Base-by-base conservation (phyloP, 441 rosid species). In the Pelargonium cotyledonis region DNA sequence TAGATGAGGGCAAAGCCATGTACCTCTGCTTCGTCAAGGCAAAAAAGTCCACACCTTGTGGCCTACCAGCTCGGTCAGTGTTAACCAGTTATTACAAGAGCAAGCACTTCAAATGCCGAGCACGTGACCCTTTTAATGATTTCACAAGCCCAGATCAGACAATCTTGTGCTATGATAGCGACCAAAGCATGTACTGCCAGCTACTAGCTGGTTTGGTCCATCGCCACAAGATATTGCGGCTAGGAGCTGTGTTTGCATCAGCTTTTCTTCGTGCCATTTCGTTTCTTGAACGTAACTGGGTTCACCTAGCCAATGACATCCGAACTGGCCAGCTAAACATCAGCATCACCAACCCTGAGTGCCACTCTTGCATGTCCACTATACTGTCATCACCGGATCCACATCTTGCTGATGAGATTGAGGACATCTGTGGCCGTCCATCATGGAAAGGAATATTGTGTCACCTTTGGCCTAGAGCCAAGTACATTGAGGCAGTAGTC, bases 141-240 rank as follows among this genome's bases (percentile, higher is more conserved):
- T 80, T 76, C 67, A 85, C 98, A 6, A 92, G 95, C 80, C 95
- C 95, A 1, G 86, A 86, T 70, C 85, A 79, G 65, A 76, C 89
- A 69, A 88, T 92, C 73, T 73, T 92, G 66, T 92, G 98, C 82
- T 81, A 84, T 44, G 91, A 92, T 60, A 79, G 91, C 77, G 68
- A 76, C 80, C 96, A 92, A 73, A 92, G 98, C 91, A 90, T 92
- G 96, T 88, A 92, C 67, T 89, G 95, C 80, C 96, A 92, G 86
- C 72, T 90, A 75, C 86, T 90, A 10, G 80, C 94, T 0, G 98
- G 94, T 60, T 83, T 92, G n/a, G 74, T 90, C 68, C 86, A 87
- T 58, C 89, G 92, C 7, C 83, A 75, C 72, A 82, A 90, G 72
- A 95, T 88, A 72, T 75, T 84, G 73, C 81, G 98, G 65, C 81